These are phyloP conservation scores for Phytophthora fragariae DNA, from an alignment of 352 stramenopile genomes.

Conservation along the genomic window DNA sequence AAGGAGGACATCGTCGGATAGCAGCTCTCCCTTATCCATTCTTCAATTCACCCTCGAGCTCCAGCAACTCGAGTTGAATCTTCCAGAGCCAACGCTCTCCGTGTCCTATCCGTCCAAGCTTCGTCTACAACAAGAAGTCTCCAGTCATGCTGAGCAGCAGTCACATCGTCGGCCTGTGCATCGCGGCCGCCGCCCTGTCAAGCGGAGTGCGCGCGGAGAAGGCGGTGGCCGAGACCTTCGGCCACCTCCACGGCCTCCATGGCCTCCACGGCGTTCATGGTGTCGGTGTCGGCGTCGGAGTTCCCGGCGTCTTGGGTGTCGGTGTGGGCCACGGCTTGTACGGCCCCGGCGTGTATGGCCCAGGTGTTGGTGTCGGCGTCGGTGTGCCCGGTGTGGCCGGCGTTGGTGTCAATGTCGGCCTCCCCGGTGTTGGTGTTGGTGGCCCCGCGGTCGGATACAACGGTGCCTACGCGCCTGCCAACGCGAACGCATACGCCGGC, in stretches of 20 bases:
- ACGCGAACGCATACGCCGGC: no score
- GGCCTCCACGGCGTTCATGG: background rate
- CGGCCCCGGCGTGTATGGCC: background rate
- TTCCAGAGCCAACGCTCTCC: no score
- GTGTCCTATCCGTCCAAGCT: background rate
- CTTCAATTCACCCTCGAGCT: no score
- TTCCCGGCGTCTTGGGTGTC: background rate
- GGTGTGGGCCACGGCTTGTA: no score
- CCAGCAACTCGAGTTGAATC: no score
- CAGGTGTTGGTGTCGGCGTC: background rate
- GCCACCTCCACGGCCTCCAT: background rate
- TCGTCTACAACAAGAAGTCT: no score
- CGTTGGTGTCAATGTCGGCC: background rate
- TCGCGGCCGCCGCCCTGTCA: background rate
- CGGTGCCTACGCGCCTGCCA: background rate
- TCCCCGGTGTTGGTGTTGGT: background rate
- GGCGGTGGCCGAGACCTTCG: background rate
- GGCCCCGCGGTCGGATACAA: background rate
- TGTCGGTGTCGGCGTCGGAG: background rate
- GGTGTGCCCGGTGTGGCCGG: background rate
- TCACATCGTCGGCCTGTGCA: background rate
- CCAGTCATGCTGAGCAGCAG: background rate
- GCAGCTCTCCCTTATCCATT: no score
- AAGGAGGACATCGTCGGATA: no score
- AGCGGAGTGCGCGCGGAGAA: background rate